A percentile compares a stretch with the other conserved stretches of the same genome.
These are phyloP conservation scores for Apiospora saccharicola DNA, from an alignment of 2,329 filamentous ascomycete genomes.

Conservation along the genomic window DNA sequence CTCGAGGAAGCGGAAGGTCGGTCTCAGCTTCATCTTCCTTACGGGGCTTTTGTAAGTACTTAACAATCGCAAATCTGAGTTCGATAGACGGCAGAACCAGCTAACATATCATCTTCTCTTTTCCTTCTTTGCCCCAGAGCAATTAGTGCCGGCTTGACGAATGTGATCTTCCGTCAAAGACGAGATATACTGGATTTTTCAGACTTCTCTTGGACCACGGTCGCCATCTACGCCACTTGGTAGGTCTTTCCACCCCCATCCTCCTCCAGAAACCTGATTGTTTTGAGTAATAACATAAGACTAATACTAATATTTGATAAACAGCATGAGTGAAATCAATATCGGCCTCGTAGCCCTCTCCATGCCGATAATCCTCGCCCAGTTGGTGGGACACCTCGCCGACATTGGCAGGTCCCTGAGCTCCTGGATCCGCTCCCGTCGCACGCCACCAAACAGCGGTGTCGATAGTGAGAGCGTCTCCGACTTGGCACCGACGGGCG, in stretches of 20 bases:
- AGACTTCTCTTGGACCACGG: background rate
- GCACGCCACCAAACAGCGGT: constrained; percentile 24
- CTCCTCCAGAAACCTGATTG: background rate
- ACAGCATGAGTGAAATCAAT: constrained; percentile 30
- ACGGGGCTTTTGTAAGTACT: background rate
- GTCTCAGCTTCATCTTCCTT: background rate
- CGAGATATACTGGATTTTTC: background rate
- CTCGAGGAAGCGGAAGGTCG: background rate
- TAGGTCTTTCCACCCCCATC: background rate
- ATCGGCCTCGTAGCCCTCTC: constrained; percentile 30
- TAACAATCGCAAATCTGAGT: background rate
- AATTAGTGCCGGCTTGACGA: background rate
- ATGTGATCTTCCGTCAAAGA: background rate
- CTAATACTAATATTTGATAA: background rate
- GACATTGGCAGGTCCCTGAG: constrained; percentile 27
- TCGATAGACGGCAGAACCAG: background rate
- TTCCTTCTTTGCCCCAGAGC: background rate
- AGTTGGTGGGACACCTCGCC: constrained; percentile 30
- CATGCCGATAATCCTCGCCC: constrained; percentile 28
- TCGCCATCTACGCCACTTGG: background rate
- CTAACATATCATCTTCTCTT: background rate
- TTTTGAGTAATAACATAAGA: background rate
- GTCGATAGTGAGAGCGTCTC: background rate
- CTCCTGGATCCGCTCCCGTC: constrained; percentile 31
- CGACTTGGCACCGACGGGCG: background rate